Base-by-base conservation (phyloP, 2,329 filamentous ascomycete species). In the Colletotrichum spaethianum region DNA sequence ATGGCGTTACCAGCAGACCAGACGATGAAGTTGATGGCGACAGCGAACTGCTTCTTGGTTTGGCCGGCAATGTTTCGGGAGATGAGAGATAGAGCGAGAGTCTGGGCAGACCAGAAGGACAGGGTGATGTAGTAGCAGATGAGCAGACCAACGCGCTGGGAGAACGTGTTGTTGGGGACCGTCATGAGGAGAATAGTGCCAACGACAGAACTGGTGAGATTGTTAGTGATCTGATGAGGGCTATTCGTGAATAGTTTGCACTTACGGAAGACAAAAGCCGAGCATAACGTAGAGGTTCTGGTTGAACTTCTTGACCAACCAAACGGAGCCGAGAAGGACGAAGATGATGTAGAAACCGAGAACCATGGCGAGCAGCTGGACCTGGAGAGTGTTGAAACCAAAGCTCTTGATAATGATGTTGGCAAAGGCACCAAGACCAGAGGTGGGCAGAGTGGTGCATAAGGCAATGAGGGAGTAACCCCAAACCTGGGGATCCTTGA, bases 91-190 rank as follows among this genome's bases (percentile, higher is more conserved):
- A 94, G 86, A 9, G 88, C 85, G 16, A 94, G 83, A 1, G 90
- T 92, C 76, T 93, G 89, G 0, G 92, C 92, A 0, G 92, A 91
- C 92, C 92, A 94, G 87, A 95, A 95, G 6, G 91, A 93, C 23
- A 94, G 86, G 0, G 90, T 92, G 73, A 94, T 92, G 82, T 94
- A 95, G 85, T 94, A 95, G 77, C 87, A 89, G 77, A 94, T 89
- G 18, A 94, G 83, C 0, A 95, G 86, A 7, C 93, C 93, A 36
- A 91, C 86, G 80, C 92, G 88, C 46, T 89, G 90, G 11, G 87
- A 80, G 44, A 85, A 84, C 53, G 84, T 88, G 8, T 86, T 84
- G 75, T 92, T 91, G 28, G 87, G 80, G 9, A 94, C 86, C 0
- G 90, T 92, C 88, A 94, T 92, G 67, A 94, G 87, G 48, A 93